Evolutionary conservation across 1,284 basidiomycete species (phyloP), one percentile per base, ranked within the genome.

Genomic region (Microbotryum intermedium): DNA sequence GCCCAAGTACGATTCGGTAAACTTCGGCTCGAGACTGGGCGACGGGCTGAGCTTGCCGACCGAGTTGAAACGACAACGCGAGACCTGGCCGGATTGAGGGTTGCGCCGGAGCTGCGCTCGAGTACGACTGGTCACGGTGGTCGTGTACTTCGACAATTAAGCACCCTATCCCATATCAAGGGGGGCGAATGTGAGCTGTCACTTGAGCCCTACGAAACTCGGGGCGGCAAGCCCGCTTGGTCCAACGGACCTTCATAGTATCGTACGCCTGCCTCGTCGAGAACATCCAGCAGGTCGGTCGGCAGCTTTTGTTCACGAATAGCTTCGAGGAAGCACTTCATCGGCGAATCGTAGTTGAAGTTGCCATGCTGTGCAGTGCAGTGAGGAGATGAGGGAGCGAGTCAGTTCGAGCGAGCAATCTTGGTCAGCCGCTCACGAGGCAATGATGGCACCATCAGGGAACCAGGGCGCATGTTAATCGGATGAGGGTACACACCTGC

Each of bases 141-240:
- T 72, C 71, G 66, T 69, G 67, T 25, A 72, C 70, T 57, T 72
- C 69, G 47, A 72, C 67, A 29, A 72, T 71, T 34, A 72, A 63
- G 52, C 70, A 72, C n/a, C 71, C 65, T 66, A 54, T 9, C 18
- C 4, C 1, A 39, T 1, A 6, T 26, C 50, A 9, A 29, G 50
- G 30, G 13, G 34, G n/a, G 16, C 28, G 51, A 13, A 30, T 21
- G 20, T 16, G 48, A 13, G 25, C 23, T 23, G 42, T 18, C 7
- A 45, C 6, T 6, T 43, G 4, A 50, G 34, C 9, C 26, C 5
- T 11, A 3, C 25, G 34, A 16, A 39, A 26, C n/a, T 8, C 20
- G 39, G 3, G 8, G 28, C 21, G 10, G 28, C 18, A 21, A 29
- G n/a, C 21, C 8, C 4, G 13, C 34, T 13, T 7, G 20, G 9